Conservation (phyloP, 805 yeast species). For the Candida tallmaniae region DNA sequence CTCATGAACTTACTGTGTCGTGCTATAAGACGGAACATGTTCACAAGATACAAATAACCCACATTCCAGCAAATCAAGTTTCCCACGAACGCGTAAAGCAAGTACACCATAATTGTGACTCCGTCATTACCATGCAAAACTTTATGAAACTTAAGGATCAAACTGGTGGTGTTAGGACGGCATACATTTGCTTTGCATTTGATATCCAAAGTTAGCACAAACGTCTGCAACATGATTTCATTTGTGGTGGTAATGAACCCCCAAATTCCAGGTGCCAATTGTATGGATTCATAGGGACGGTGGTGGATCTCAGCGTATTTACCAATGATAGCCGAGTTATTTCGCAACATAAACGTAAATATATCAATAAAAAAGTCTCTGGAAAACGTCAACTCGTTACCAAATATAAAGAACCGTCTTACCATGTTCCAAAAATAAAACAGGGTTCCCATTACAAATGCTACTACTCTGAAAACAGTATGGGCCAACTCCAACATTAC, state of each 20-base stretch:
- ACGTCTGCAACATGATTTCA: background rate
- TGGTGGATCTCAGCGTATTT: background rate
- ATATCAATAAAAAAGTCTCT: constrained; percentile 23
- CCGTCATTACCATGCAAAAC: constrained; percentile 9
- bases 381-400: constrained; percentile 27
- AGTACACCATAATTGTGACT: constrained; percentile 11
- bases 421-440: constrained; percentile 17
- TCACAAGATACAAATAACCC: constrained; percentile 7
- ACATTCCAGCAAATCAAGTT: constrained; percentile 18
- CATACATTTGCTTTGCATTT: constrained; percentile 3
- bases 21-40: background rate
- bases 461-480: constrained; percentile 11
- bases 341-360: constrained; percentile 20
- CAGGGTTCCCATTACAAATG: constrained; percentile 15
- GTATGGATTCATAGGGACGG: no score
- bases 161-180: constrained; percentile 6
- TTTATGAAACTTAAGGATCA: constrained; percentile 17
- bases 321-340: constrained; percentile 3
- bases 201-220: constrained; percentile 1
- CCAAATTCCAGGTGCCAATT: background rate
- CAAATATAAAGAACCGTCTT: constrained; percentile 18
- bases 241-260: background rate
- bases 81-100: constrained; percentile 18
- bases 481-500: constrained; percentile 5
- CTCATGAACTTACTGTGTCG: constrained; percentile 1